Percentiles rank a stretch among this genome's conserved stretches.
phyloP scores from a whole-genome alignment of 306 rosid genomes.

The Quercus glauca region DNA sequence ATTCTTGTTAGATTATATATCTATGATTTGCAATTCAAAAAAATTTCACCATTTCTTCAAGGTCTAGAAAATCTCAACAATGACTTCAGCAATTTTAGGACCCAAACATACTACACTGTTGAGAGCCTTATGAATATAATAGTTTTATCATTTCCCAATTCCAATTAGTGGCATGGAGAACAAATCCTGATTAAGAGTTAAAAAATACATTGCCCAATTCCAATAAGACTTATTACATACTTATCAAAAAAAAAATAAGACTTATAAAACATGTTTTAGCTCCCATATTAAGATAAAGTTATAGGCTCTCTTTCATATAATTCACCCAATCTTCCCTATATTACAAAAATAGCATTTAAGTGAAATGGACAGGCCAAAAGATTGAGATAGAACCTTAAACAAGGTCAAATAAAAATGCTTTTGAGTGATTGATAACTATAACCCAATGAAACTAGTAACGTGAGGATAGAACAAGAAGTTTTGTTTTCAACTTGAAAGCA shows the following conservation, averaged over 20 bases:
- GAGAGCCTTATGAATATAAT: neutral
- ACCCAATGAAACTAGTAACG: neutral
- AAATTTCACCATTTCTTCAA: no score
- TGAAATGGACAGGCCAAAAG: neutral
- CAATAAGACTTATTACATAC: neutral
- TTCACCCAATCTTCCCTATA: neutral
- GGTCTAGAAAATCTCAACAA: no score
- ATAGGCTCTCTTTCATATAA: neutral
- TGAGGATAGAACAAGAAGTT: neutral
- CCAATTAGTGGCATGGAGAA: neutral
- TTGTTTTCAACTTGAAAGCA: neutral
- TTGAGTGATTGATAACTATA: neutral
- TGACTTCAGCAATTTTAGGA: neutral
- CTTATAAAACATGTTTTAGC: neutral
- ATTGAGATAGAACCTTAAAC: neutral
- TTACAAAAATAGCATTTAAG: neutral
- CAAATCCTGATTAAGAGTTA: no score
- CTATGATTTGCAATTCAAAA: no score
- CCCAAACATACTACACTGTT: neutral
- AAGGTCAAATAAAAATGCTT: neutral
- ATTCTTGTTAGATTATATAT: no score
- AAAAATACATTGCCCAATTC: neutral
- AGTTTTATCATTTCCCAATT: neutral
- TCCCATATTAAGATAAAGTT: neutral
- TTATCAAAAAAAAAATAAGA: neutral